Evolutionary conservation across 1,284 basidiomycete genomes (phyloP).

Genomic region (Sanguinoderma infundibulare): DNA sequence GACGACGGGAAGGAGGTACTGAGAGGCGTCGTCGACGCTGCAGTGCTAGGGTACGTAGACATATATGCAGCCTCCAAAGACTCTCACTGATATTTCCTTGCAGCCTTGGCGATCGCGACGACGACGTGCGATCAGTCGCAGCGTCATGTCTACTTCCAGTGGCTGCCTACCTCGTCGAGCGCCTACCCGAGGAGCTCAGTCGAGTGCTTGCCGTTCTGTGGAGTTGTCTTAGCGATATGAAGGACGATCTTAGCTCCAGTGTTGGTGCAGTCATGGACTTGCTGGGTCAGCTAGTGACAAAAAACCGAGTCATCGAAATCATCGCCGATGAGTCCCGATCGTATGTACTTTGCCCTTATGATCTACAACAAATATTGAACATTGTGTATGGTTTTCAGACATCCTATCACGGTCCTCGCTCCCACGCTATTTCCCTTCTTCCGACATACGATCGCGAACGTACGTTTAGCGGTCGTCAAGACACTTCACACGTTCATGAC

Average conservation of each 20-base stretch:
- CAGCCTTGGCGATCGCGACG: constrained; percentile 90
- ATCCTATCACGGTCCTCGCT: constrained; percentile 80
- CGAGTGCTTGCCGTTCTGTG: constrained; percentile 87
- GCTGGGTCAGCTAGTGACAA: constrained; percentile 83
- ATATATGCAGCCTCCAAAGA: not conserved
- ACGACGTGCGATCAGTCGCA: constrained; percentile 96
- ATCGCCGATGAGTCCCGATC: constrained; percentile 69
- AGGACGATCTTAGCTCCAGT: constrained; percentile 96
- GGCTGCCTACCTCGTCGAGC: constrained; percentile 77
- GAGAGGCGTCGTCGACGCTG: constrained; percentile 83
- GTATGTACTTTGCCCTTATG: constrained; percentile 54
- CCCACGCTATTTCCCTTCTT: constrained; percentile 96
- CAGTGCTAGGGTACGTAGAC: constrained; percentile 83
- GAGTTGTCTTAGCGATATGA: constrained; percentile 91
- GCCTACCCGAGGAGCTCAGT: constrained; percentile 75
- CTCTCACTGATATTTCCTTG: not conserved
- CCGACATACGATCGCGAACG: constrained; percentile 94
- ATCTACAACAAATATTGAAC: constrained; percentile 2
- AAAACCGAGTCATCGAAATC: constrained; percentile 79
- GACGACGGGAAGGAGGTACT: constrained; percentile 58
- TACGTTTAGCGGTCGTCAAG: constrained; percentile 92
- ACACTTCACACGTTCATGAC: constrained; percentile 89
- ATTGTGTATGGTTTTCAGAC: constrained; percentile 49
- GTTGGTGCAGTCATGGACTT: constrained; percentile 98
- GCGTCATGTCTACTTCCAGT: constrained; percentile 92